These are phyloP conservation scores for Euphorbia tirucalli DNA, from an alignment of 345 rosid genomes.

Conservation along the genomic window DNA sequence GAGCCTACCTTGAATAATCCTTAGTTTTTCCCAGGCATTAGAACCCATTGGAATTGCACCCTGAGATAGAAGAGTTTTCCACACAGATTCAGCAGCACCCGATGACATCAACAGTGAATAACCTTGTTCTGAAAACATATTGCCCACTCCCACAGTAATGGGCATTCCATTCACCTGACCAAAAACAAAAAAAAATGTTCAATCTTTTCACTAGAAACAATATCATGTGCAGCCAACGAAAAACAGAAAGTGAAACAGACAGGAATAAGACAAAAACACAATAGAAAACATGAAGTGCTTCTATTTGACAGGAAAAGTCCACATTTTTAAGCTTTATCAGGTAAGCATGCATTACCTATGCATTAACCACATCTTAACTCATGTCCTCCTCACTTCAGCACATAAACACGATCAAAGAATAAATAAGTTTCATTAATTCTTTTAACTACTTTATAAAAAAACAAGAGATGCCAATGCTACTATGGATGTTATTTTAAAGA, in stretches of 20 bases:
- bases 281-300: neutral
- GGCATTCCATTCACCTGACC: constrained; percentile 78
- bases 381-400: neutral
- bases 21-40: constrained; percentile 87
- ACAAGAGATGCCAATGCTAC: neutral
- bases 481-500: neutral
- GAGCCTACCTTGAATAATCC: constrained; percentile 62
- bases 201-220: neutral
- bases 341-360: neutral
- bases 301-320: neutral
- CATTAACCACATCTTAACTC: neutral
- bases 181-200: constrained; percentile 5
- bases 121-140: constrained; percentile 65
- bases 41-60: constrained; percentile 90
- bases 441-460: neutral
- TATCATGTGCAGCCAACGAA: neutral
- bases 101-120: constrained; percentile 74
- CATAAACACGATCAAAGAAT: neutral
- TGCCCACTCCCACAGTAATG: constrained; percentile 74
- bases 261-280: neutral
- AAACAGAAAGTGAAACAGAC: neutral
- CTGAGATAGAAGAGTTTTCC: constrained; percentile 68
- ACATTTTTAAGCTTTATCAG: neutral
- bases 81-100: constrained; percentile 62
- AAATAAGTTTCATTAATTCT: neutral